Percentiles rank a stretch among this genome's conserved stretches.
phyloP scores from a whole-genome alignment of 2,329 filamentous ascomycete species.

The Myrmaecium sp. region DNA sequence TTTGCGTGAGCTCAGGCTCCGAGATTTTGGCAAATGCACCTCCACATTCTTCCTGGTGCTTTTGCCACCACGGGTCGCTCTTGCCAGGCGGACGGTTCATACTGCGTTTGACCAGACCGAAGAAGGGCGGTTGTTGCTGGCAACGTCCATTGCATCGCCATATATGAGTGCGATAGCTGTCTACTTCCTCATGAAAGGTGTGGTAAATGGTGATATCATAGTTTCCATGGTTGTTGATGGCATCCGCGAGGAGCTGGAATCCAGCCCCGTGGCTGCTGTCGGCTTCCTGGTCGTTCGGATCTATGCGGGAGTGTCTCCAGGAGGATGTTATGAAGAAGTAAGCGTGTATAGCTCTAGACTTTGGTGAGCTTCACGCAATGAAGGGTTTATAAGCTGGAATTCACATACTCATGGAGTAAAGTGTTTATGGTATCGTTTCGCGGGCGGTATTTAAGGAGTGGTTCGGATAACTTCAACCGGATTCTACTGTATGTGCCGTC shows the following conservation, averaged over 20 bases:
- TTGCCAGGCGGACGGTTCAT: constrained; percentile 28
- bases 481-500: constrained; percentile 21
- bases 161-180: constrained; percentile 27
- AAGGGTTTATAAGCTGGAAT: neutral
- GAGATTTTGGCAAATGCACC: constrained; percentile 24
- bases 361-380: neutral
- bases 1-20: constrained; percentile 25
- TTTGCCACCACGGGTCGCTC: constrained; percentile 24
- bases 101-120: constrained; percentile 27
- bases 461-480: constrained; percentile 26
- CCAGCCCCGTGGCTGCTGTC: constrained; percentile 26
- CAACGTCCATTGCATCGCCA: constrained; percentile 28
- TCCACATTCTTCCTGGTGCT: constrained; percentile 24
- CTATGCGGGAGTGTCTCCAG: constrained; percentile 20
- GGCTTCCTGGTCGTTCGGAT: constrained; percentile 9
- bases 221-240: constrained; percentile 26
- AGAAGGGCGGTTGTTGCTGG: constrained; percentile 20
- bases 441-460: constrained; percentile 27
- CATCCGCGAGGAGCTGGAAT: constrained; percentile 26
- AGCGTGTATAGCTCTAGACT: constrained; percentile 22
- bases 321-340: constrained; percentile 30
- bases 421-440: constrained; percentile 27
- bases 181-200: constrained; percentile 29
- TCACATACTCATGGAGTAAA: constrained; percentile 23
- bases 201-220: constrained; percentile 27